A percentile compares a stretch with the other conserved stretches of the same genome.
phyloP scores from a whole-genome alignment of 2,329 filamentous ascomycete species.

The Penicillium hesseltinei region DNA sequence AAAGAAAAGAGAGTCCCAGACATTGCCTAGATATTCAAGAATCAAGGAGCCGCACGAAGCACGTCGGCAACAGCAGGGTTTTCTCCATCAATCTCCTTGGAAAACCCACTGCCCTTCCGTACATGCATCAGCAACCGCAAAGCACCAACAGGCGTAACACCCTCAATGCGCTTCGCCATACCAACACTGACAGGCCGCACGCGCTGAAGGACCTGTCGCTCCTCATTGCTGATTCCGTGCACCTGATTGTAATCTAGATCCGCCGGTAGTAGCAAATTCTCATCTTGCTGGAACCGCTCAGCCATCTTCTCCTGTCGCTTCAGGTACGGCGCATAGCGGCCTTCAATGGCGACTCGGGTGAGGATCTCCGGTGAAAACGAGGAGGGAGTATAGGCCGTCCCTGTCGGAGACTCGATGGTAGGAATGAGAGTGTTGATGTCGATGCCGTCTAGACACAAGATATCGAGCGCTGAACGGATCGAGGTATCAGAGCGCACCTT shows the following conservation, averaged over 20 bases:
- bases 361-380: slow-evolving; percentile 55
- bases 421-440: slow-evolving; percentile 57
- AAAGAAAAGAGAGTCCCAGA: not conserved
- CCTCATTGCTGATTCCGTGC: slow-evolving; percentile 73
- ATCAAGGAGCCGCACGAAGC: slow-evolving; percentile 18
- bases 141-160: slow-evolving; percentile 53
- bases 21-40: too few relatives aligned
- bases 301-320: slow-evolving; percentile 67
- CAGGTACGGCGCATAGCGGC: slow-evolving; percentile 83
- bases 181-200: slow-evolving; percentile 81
- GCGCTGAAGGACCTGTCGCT: slow-evolving; percentile 66
- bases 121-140: slow-evolving; percentile 45
- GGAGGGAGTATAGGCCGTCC: slow-evolving; percentile 50
- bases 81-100: slow-evolving; percentile 11
- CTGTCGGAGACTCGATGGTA: slow-evolving; percentile 46
- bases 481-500: slow-evolving; percentile 63
- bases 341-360: slow-evolving; percentile 74
- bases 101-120: slow-evolving; percentile 28
- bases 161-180: slow-evolving; percentile 84
- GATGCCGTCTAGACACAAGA: slow-evolving; percentile 67
- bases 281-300: slow-evolving; percentile 70
- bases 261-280: slow-evolving; percentile 67
- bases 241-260: slow-evolving; percentile 75
- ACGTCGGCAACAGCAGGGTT: slow-evolving; percentile 13
- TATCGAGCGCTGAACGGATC: slow-evolving; percentile 71